Base-by-base conservation (phyloP, 2,329 filamentous ascomycete species). In the Trichophyton simii region DNA sequence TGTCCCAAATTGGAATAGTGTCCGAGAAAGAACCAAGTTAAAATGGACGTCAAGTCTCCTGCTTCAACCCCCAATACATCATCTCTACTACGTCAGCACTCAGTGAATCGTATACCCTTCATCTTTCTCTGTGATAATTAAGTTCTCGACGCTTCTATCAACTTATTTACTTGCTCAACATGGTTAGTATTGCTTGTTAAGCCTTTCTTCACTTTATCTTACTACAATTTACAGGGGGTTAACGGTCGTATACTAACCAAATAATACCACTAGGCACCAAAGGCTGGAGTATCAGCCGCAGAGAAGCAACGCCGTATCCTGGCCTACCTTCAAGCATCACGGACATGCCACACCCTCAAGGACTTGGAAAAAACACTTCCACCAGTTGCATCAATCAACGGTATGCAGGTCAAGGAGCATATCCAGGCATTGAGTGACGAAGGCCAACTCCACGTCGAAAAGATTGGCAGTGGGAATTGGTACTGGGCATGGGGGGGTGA, bases 391-490 rank as follows among this genome's bases (percentile, higher is more conserved):
- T 82, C 82, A 8, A 84, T 87, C 74, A 84, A 83, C 66, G 77
- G 79, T 65, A 86, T 87, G 79, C 82, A 85, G 68, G 82, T 85
- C 54, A 86, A 86, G 71, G 85, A 87, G 67, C 86, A 84, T 68
- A 74, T 87, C 18, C 83, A 86, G 69, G 76, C 79, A 3, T 78
- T 87, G 20, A 75, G 77, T 7, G 83, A 87, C 67, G 85, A 87
- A 61, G 78, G 77, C 67, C 79, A 80, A 66, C 80, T 87, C 63
- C 79, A 79, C 18, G 81, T 86, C 31, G 85, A 87, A 74, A 87
- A 87, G 71, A 87, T 88, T 67, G 85, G 85, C 50, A 85, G 79
- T 65, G 84, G 83, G 31, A 87, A 87, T 70, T 88, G 85, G 85
- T 87, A 87, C 73, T 88, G 85, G 85, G 81, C 79, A 65, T 87